phyloP scores from a whole-genome alignment of 176 grass and related monocot genomes.

The Raddia guianensis region DNA sequence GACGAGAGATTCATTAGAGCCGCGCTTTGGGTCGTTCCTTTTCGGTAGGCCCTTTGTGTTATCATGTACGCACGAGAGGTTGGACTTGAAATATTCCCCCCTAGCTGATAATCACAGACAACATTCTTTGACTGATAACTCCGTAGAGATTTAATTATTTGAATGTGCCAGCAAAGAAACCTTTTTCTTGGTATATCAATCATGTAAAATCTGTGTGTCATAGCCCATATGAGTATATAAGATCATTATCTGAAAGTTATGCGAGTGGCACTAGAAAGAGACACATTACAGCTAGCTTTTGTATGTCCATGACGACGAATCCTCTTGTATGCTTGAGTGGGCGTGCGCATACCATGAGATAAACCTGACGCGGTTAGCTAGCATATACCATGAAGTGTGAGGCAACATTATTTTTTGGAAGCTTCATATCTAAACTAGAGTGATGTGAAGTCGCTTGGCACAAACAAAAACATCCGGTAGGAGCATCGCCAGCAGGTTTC shows the following conservation, averaged over 20 bases:
- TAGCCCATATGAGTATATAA: not conserved
- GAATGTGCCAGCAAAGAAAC: constrained; percentile 13
- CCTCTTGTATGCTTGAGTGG: not conserved
- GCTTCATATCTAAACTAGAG: too few species aligned
- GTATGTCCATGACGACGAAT: not conserved
- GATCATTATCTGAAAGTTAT: not conserved
- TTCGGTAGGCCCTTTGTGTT: not conserved
- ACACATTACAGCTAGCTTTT: not conserved
- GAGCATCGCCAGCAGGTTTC: too few species aligned
- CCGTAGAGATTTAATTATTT: constrained; percentile 16
- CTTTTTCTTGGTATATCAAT: not conserved
- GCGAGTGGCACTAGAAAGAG: not conserved
- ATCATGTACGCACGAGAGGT: constrained; percentile 11
- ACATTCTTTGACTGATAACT: constrained; percentile 26
- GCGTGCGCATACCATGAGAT: too few species aligned
- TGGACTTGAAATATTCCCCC: not conserved
- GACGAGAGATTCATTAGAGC: constrained; percentile 13
- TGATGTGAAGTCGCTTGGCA: too few species aligned
- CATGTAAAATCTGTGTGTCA: not conserved
- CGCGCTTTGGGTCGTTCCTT: constrained; percentile 16
- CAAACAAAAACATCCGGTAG: too few species aligned
- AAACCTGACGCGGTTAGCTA: too few species aligned
- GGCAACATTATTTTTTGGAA: too few species aligned
- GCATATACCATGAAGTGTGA: too few species aligned
- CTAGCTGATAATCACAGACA: not conserved